phyloP scores from a whole-genome alignment of 805 yeast species.

The Candida methanosorbosa region DNA sequence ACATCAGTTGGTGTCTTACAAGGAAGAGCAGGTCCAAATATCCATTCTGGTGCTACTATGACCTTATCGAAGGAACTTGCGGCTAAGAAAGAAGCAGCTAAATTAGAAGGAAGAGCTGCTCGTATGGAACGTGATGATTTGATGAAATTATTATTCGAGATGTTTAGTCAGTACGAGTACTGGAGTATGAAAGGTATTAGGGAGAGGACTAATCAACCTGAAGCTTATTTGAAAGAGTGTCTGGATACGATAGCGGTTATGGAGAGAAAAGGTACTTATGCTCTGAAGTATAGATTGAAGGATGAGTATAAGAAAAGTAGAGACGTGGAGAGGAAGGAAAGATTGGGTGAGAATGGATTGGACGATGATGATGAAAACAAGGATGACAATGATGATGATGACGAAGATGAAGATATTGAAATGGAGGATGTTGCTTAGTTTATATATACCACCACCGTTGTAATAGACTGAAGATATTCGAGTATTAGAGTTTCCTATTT shows the following conservation, averaged over 20 bases:
- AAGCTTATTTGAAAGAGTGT: constrained; percentile 82
- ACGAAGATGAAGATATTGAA: constrained; percentile 61
- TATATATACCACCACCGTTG: too few relatives aligned
- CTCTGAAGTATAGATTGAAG: constrained; percentile 80
- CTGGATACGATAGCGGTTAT: constrained; percentile 82
- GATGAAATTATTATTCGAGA: constrained; percentile 75
- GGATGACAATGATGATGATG: constrained; percentile 32
- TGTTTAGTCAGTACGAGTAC: constrained; percentile 92
- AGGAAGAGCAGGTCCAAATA: constrained; percentile 78
- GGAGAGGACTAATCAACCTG: constrained; percentile 94
- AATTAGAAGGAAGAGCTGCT: constrained; percentile 77
- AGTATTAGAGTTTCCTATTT: too few relatives aligned
- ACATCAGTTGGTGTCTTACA: constrained; percentile 81
- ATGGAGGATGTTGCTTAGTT: constrained; percentile 63
- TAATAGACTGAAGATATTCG: too few relatives aligned
- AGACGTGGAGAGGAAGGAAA: constrained; percentile 68
- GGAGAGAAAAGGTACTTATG: constrained; percentile 93
- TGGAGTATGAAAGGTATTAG: constrained; percentile 94
- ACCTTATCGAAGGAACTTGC: constrained; percentile 54
- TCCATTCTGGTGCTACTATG: constrained; percentile 59
- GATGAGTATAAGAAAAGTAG: constrained; percentile 79
- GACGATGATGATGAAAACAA: constrained; percentile 20
- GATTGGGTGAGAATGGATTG: constrained; percentile 42
- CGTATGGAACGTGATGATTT: constrained; percentile 91
- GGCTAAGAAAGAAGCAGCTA: constrained; percentile 42